These are phyloP conservation scores for Salvia splendens DNA, from an alignment of 257 asterid genomes.

Conservation along the genomic window DNA sequence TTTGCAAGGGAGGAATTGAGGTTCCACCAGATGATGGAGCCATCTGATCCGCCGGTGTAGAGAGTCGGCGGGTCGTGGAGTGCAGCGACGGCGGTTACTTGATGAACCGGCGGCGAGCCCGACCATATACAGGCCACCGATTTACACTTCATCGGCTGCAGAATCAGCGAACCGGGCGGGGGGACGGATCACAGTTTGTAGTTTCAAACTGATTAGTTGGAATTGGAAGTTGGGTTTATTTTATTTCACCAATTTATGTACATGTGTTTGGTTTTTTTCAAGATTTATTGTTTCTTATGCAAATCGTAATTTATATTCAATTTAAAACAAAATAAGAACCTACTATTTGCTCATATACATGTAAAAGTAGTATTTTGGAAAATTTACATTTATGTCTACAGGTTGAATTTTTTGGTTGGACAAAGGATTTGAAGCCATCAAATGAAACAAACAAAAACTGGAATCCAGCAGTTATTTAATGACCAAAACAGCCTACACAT, in stretches of 20 bases:
- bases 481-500: slow-evolving; percentile 13
- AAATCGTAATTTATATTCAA: too few relatives aligned
- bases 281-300: too few relatives aligned
- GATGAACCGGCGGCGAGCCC: slow-evolving; percentile 78
- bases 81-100: slow-evolving; percentile 80
- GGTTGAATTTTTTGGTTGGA: slow-evolving; percentile 15
- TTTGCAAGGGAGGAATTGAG: slow-evolving; percentile 44
- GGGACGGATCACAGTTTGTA: slow-evolving; percentile 26
- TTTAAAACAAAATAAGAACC: too few relatives aligned
- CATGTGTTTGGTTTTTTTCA: too few relatives aligned
- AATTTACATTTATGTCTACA: too few relatives aligned
- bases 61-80: slow-evolving; percentile 74
- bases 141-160: slow-evolving; percentile 75
- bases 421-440: not conserved
- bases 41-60: slow-evolving; percentile 97
- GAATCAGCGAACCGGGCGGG: slow-evolving; percentile 34
- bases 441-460: not conserved
- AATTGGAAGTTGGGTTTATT: not conserved
- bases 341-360: too few relatives aligned
- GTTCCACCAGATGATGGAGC: slow-evolving; percentile 99
- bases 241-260: too few relatives aligned
- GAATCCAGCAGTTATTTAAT: not conserved
- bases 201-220: slow-evolving; percentile 1
- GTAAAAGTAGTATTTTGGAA: too few relatives aligned
- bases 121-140: slow-evolving; percentile 98